Conservation (phyloP, 2,329 filamentous ascomycete species). For the Malbranchea cinnamomea region DNA sequence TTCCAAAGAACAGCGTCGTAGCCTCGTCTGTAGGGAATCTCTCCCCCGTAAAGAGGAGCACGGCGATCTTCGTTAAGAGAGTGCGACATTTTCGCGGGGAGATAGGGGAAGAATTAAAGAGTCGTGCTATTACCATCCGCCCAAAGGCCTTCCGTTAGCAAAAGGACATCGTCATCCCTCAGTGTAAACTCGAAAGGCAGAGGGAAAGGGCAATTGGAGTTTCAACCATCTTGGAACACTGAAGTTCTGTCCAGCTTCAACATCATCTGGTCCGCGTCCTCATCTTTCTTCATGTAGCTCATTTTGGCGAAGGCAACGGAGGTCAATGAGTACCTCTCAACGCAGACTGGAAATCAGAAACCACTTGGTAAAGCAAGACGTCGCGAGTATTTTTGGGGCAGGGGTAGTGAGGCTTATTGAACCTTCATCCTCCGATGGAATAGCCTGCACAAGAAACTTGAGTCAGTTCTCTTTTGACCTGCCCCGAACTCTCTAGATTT, state of each 20-base stretch:
- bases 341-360: neutral
- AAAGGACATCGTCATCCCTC: constrained; percentile 26
- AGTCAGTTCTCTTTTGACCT: too few species aligned
- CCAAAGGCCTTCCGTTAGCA: too few species aligned
- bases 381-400: neutral
- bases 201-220: constrained; percentile 9
- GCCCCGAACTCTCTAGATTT: too few species aligned
- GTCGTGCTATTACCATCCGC: constrained; percentile 49
- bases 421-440: constrained; percentile 20
- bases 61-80: constrained; percentile 89
- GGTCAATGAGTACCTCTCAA: constrained; percentile 9
- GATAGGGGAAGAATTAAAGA: constrained; percentile 96
- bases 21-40: constrained; percentile 95
- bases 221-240: constrained; percentile 93
- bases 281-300: constrained; percentile 98
- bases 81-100: constrained; percentile 95
- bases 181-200: constrained; percentile 13
- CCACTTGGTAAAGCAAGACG: neutral
- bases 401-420: constrained; percentile 12
- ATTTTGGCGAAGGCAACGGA: constrained; percentile 37
- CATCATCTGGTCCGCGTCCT: constrained; percentile 85
- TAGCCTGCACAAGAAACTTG: too few species aligned
- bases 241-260: constrained; percentile 96
- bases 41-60: constrained; percentile 92
- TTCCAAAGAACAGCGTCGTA: constrained; percentile 95